Percentiles rank a stretch among this genome's conserved stretches.
phyloP scores from a whole-genome alignment of 257 asterid genomes.

The Catharanthus roseus region DNA sequence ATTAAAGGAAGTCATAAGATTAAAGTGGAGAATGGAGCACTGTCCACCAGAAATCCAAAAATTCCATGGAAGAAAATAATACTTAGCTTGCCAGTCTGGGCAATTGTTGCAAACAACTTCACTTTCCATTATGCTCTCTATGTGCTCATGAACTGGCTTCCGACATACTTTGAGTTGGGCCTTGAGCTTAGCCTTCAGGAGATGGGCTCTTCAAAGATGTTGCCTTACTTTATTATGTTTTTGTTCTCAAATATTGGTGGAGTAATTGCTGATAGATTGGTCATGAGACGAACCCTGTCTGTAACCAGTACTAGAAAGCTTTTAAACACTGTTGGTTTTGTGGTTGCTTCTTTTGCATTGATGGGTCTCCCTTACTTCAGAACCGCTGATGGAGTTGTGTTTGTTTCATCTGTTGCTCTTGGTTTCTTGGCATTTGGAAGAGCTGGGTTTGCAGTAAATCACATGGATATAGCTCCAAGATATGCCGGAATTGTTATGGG shows the following conservation, averaged over 20 bases:
- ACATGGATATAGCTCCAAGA: constrained; percentile 93
- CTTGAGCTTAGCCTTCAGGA: constrained; percentile 79
- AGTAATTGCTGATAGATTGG: constrained; percentile 70
- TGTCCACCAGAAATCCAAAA: constrained; percentile 25
- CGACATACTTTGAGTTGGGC: constrained; percentile 84
- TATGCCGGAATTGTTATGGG: constrained; percentile 97
- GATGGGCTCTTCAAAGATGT: constrained; percentile 95
- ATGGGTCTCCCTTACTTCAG: constrained; percentile 67
- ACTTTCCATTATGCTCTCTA: constrained; percentile 90
- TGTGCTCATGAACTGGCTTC: constrained; percentile 97
- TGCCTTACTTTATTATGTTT: constrained; percentile 87
- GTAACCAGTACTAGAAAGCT: constrained; percentile 72
- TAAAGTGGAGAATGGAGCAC: constrained; percentile 51
- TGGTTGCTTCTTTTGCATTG: constrained; percentile 70
- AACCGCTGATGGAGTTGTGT: constrained; percentile 63
- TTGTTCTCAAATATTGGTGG: constrained; percentile 87
- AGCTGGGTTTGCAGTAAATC: constrained; percentile 93
- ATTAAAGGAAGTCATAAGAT: constrained; percentile 34
- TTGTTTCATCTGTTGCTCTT: constrained; percentile 78
- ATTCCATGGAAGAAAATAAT: constrained; percentile 80
- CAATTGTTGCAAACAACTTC: constrained; percentile 80
- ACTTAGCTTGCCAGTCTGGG: constrained; percentile 77
- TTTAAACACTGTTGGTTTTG: constrained; percentile 68
- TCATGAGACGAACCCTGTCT: constrained; percentile 51
- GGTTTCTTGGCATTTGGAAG: constrained; percentile 95